Evolutionary conservation across 148 eudicot species (phyloP).

Genomic region (Vaccinium vitisidaea): DNA sequence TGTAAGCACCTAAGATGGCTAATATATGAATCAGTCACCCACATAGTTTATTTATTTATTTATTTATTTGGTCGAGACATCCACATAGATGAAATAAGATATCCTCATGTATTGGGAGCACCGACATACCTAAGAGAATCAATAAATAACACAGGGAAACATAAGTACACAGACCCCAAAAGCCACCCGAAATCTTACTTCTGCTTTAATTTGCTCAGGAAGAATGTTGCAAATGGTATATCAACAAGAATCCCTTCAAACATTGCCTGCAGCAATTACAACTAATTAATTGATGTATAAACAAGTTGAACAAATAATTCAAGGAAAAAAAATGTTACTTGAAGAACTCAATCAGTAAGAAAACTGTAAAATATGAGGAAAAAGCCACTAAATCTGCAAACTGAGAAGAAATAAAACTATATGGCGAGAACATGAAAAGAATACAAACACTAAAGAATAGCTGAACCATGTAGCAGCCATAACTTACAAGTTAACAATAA

Average conservation of each 20-base stretch:
- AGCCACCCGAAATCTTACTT: conserved; percentile 51
- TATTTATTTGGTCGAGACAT: background rate
- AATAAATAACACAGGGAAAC: background rate
- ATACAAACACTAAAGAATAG: background rate
- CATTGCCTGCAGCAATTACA: conserved; percentile 69
- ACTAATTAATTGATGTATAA: background rate
- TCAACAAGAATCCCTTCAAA: conserved; percentile 98
- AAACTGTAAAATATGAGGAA: background rate
- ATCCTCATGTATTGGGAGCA: background rate
- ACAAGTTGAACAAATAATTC: background rate
- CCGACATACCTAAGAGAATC: background rate
- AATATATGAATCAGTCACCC: background rate
- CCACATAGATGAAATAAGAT: background rate
- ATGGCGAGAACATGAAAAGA: background rate
- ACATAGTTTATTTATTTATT: too few relatives aligned
- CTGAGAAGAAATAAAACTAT: background rate
- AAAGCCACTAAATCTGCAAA: background rate
- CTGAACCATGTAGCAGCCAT: background rate
- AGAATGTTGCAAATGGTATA: conserved; percentile 98
- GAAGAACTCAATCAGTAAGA: background rate
- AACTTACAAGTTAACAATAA: background rate
- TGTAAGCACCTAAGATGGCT: background rate
- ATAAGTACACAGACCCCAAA: background rate
- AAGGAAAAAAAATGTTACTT: background rate
- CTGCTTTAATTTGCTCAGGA: conserved; percentile 93